Conservation (phyloP, 2,329 filamentous ascomycete genomes). For the Colletotrichum filicis region DNA sequence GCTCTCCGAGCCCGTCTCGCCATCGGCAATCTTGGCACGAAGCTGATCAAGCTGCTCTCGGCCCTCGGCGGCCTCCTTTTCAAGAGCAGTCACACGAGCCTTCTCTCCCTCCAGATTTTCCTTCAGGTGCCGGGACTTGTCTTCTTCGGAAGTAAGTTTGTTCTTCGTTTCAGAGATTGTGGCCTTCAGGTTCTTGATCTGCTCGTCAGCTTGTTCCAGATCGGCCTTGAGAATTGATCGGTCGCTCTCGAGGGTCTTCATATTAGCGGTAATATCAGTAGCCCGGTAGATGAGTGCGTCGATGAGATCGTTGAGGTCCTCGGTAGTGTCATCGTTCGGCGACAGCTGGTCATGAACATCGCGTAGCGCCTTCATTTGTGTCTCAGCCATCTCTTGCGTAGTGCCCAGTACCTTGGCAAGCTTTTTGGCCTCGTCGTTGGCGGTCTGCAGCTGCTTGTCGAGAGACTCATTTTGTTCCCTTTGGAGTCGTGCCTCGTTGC, state of each 20-base stretch:
- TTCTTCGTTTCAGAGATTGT: slow-evolving; percentile 67
- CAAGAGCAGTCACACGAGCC: slow-evolving; percentile 64
- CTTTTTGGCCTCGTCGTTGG: slow-evolving; percentile 64
- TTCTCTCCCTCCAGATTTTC: slow-evolving; percentile 65
- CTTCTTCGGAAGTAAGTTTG: slow-evolving; percentile 63
- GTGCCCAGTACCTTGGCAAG: slow-evolving; percentile 62
- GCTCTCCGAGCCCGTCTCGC: slow-evolving; percentile 84
- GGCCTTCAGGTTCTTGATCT: slow-evolving; percentile 64
- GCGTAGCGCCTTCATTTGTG: slow-evolving; percentile 65
- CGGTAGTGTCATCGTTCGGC: slow-evolving; percentile 62
- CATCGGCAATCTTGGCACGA: slow-evolving; percentile 79
- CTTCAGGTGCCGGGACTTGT: slow-evolving; percentile 60
- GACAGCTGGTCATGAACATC: slow-evolving; percentile 69
- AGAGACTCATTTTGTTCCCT: slow-evolving; percentile 69
- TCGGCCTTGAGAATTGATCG: slow-evolving; percentile 71
- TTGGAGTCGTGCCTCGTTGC: slow-evolving; percentile 69
- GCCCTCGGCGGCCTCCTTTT: slow-evolving; percentile 70
- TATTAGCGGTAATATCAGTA: slow-evolving; percentile 68
- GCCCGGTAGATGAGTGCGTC: slow-evolving; percentile 69
- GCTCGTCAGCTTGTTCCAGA: slow-evolving; percentile 67
- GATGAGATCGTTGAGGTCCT: slow-evolving; percentile 67
- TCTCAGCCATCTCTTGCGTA: slow-evolving; percentile 62
- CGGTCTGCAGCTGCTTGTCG: slow-evolving; percentile 65
- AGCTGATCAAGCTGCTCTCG: slow-evolving; percentile 76
- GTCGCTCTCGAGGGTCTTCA: slow-evolving; percentile 69